phyloP scores from a whole-genome alignment of 208 protist species.

The Acanthamoeba triangularis region DNA sequence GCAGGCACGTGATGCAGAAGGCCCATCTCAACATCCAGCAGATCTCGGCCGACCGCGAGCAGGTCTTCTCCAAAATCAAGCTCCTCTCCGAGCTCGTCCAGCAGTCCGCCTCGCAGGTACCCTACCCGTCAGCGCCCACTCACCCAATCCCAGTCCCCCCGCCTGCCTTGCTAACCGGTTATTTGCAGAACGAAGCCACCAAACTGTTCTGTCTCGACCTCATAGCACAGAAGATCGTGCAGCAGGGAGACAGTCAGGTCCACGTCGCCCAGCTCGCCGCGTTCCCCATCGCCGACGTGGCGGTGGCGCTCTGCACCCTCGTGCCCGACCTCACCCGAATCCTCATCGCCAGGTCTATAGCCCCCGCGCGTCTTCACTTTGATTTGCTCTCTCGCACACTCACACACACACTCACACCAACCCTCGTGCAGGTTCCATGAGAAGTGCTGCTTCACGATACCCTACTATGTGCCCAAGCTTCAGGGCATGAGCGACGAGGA shows the following conservation, averaged over 20 bases:
- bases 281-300: constrained; percentile 32
- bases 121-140: background rate
- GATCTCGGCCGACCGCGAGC: background rate
- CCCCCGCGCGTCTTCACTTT: background rate
- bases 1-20: background rate
- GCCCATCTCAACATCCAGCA: background rate
- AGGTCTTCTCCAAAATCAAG: background rate
- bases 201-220: constrained; percentile 21
- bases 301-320: background rate
- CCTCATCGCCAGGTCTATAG: background rate
- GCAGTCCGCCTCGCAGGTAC: background rate
- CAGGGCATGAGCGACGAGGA: background rate
- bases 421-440: background rate
- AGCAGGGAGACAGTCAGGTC: constrained; percentile 5
- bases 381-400: background rate
- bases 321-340: background rate
- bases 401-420: background rate
- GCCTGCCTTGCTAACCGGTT: background rate
- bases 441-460: background rate
- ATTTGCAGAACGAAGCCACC: background rate
- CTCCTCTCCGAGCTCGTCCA: background rate
- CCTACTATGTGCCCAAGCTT: background rate
- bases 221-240: constrained; percentile 13
- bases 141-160: no score
- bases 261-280: background rate